Conservation (phyloP, 73 alveolate species). For the Paramecium tetraurelia region DNA sequence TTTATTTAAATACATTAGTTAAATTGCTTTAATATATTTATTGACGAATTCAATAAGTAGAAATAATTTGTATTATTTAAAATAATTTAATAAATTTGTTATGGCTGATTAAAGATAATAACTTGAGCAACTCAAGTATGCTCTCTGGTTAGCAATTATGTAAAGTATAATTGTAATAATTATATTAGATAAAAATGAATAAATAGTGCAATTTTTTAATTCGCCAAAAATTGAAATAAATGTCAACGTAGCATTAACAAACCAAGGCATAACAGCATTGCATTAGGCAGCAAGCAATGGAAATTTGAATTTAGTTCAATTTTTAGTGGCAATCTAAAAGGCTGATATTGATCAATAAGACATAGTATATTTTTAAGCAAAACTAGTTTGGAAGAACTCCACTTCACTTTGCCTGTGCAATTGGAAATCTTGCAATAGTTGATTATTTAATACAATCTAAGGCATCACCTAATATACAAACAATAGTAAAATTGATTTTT, state of each 20-base stretch:
- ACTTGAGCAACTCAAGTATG: background rate
- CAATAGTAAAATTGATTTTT: background rate
- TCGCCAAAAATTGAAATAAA: conserved; percentile 40
- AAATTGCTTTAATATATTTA: background rate
- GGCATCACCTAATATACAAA: conserved; percentile 2
- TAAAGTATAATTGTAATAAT: background rate
- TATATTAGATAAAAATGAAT: conserved; percentile 29
- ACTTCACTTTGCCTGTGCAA: conserved; percentile 40
- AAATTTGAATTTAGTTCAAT: conserved; percentile 27
- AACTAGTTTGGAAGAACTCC: conserved; percentile 39
- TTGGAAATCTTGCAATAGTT: conserved; percentile 41
- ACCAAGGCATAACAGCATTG: background rate
- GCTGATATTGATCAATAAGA: conserved; percentile 23
- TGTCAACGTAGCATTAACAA: conserved; percentile 23
- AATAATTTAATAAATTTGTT: background rate
- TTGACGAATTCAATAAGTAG: background rate
- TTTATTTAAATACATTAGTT: background rate
- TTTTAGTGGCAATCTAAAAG: conserved; percentile 29
- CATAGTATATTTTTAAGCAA: background rate
- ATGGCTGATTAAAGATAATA: background rate
- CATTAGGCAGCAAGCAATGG: conserved; percentile 51
- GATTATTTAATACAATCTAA: conserved; percentile 46
- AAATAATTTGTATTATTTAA: background rate
- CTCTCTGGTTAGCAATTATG: conserved; percentile 43
- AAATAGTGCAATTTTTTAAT: conserved; percentile 33